Conservation (phyloP, 768 basidiomycete genomes). For the Auriscalpium vulgare region DNA sequence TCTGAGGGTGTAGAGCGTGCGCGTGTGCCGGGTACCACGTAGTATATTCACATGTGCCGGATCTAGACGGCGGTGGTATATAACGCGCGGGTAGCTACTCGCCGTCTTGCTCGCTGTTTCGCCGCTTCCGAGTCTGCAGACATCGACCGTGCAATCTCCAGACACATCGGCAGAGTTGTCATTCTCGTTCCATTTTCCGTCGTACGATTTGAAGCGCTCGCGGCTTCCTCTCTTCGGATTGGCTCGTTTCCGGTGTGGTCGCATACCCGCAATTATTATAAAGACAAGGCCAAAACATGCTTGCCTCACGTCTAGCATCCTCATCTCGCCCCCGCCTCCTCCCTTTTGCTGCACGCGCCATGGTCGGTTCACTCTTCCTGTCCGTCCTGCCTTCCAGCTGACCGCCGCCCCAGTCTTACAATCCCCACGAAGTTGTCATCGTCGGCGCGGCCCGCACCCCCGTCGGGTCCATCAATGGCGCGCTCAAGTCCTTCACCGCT, state of each 20-base stretch:
- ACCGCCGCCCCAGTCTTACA: conserved; percentile 22
- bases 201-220: conserved; percentile 8
- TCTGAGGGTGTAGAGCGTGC: conserved; percentile 24
- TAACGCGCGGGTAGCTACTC: not conserved
- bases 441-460: conserved; percentile 92
- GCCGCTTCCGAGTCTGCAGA: not conserved
- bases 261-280: conserved; percentile 2
- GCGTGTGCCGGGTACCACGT: not conserved
- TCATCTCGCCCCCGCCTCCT: conserved; percentile 27
- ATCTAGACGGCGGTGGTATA: not conserved
- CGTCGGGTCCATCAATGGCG: conserved; percentile 86
- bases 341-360: conserved; percentile 19
- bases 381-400: not conserved
- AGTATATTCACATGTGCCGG: not conserved
- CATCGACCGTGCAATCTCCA: not conserved
- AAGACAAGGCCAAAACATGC: not conserved
- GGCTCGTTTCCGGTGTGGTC: conserved; percentile 14
- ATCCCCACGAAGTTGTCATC: conserved; percentile 81
- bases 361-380: conserved; percentile 16
- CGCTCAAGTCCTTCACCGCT: conserved; percentile 82
- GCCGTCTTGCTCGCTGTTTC: not conserved
- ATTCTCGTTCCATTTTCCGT: conserved; percentile 5
- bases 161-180: conserved; percentile 8
- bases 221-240: conserved; percentile 13
- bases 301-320: conserved; percentile 29